Percentiles rank a stretch among this genome's conserved stretches.
Conservation (phyloP, 306 rosid species). For the Inga leiocalycina region DNA sequence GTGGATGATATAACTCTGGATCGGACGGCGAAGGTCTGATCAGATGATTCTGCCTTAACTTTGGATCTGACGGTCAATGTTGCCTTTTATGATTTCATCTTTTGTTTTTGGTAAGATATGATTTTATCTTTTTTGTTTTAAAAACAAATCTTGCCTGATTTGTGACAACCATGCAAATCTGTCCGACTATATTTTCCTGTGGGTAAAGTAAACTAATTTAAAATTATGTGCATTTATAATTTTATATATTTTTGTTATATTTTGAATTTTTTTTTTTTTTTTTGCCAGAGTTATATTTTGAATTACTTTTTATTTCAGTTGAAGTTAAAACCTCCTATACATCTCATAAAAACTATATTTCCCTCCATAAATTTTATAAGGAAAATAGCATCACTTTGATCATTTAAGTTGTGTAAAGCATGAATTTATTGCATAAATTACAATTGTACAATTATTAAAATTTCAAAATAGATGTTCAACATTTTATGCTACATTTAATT, state of each 20-base stretch:
- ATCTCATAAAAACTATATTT: background rate
- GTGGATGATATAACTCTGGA: background rate
- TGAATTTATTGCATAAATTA: background rate
- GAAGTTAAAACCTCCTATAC: background rate
- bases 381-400: background rate
- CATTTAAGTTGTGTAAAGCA: background rate
- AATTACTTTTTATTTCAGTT: background rate
- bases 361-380: background rate
- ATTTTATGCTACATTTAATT: background rate
- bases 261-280: too few species aligned
- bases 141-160: background rate
- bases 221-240: background rate
- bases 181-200: background rate
- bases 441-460: background rate
- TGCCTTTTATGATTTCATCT: background rate
- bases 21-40: background rate
- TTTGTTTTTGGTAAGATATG: background rate
- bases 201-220: background rate
- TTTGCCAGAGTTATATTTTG: background rate
- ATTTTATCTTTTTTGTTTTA: too few species aligned
- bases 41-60: background rate
- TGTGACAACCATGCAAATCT: background rate
- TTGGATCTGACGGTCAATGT: background rate
- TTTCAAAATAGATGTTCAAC: background rate
- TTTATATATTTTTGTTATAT: background rate